phyloP scores from a whole-genome alignment of 2,329 filamentous ascomycete genomes.

The Cercospora sp. region DNA sequence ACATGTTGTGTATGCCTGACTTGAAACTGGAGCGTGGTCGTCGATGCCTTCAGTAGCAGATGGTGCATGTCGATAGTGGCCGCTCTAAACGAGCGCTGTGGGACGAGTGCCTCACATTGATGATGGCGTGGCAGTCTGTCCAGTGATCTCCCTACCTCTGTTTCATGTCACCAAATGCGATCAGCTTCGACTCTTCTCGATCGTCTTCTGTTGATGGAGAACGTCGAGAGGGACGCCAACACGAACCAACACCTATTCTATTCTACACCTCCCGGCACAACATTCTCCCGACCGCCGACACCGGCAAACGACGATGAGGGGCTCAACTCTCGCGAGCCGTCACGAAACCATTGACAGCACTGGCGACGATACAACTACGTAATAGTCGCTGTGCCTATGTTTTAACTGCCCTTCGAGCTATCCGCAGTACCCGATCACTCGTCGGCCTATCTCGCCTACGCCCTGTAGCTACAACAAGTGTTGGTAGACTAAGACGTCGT shows the following conservation, averaged over 20 bases:
- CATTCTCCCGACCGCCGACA: slow-evolving; percentile 8
- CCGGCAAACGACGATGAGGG: slow-evolving; percentile 5
- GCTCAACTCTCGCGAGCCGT: background rate
- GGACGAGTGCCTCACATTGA: background rate
- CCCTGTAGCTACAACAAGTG: background rate
- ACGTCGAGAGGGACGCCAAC: background rate
- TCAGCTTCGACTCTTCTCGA: background rate
- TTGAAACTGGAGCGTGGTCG: background rate
- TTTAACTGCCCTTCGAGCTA: background rate
- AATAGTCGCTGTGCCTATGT: background rate
- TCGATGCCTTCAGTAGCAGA: background rate
- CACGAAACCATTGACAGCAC: background rate
- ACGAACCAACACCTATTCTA: background rate
- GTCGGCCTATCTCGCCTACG: slow-evolving; percentile 16
- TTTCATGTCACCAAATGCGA: background rate
- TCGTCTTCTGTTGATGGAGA: background rate
- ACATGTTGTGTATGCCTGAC: background rate
- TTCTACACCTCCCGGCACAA: background rate
- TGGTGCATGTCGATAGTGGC: background rate
- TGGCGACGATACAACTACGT: slow-evolving; percentile 9
- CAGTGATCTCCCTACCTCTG: background rate
- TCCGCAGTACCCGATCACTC: slow-evolving; percentile 13
- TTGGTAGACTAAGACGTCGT: background rate
- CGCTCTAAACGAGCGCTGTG: background rate
- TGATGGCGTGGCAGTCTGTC: background rate